These are phyloP conservation scores for Eutrema japonicum DNA, from an alignment of 345 rosid species.

Conservation along the genomic window DNA sequence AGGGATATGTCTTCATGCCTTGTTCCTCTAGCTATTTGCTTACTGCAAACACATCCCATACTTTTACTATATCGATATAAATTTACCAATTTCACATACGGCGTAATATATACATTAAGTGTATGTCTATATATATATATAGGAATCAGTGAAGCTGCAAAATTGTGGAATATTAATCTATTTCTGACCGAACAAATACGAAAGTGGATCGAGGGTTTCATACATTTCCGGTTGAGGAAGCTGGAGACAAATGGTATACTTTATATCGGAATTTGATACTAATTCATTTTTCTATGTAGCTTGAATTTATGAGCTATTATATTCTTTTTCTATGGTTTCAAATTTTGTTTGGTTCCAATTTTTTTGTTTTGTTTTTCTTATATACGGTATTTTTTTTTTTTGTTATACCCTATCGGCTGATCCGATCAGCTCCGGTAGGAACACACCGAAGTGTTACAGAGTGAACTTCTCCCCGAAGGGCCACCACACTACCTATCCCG, in stretches of 20 bases:
- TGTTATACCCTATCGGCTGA: too few species aligned
- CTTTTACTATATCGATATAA: background rate
- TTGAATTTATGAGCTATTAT: background rate
- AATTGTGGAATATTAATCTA: slow-evolving; percentile 24
- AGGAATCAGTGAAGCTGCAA: background rate
- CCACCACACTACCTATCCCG: too few species aligned
- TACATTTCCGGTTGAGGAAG: slow-evolving; percentile 12
- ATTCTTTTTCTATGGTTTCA: slow-evolving; percentile 26
- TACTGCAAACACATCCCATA: slow-evolving; percentile 38
- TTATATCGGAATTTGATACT: slow-evolving; percentile 17
- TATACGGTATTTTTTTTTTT: background rate
- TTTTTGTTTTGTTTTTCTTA: background rate
- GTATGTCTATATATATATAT: slow-evolving; percentile 4
- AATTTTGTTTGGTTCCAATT: background rate
- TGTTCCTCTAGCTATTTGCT: slow-evolving; percentile 16
- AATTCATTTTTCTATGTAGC: slow-evolving; percentile 19
- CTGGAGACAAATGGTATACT: slow-evolving; percentile 24
- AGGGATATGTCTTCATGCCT: slow-evolving; percentile 17
- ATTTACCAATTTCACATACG: background rate
- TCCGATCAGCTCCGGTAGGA: too few species aligned
- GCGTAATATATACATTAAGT: background rate
- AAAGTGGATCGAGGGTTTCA: background rate
- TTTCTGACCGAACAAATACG: slow-evolving; percentile 18
- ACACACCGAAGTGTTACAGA: too few species aligned
- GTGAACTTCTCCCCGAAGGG: too few species aligned